Conservation (phyloP, 768 basidiomycete genomes). For the Phaeolepiota aurea region DNA sequence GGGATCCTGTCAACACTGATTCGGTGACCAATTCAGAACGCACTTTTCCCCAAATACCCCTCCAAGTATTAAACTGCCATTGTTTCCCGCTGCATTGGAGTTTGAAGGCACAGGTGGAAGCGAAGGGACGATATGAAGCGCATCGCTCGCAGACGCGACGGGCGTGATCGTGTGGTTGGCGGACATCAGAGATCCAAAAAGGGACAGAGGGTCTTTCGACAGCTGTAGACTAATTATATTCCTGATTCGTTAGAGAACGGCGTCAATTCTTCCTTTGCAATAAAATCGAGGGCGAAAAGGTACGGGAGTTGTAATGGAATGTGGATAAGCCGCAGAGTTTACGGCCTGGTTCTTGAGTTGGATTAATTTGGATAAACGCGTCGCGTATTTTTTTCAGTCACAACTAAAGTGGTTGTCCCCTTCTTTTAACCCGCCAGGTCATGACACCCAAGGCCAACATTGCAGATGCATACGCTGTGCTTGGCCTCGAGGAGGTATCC, state of each 20-base stretch:
- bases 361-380: constrained; percentile 11
- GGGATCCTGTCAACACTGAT: constrained; percentile 8
- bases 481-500: constrained; percentile 49
- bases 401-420: constrained; percentile 6
- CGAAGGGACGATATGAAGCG: not conserved
- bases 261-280: too few relatives aligned
- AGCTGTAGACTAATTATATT: not conserved
- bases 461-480: constrained; percentile 26
- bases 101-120: not conserved
- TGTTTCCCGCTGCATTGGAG: constrained; percentile 7
- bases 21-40: constrained; percentile 28
- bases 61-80: constrained; percentile 23
- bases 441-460: constrained; percentile 9
- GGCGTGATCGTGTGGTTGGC: constrained; percentile 1
- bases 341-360: too few relatives aligned
- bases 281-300: too few relatives aligned
- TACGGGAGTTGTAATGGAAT: too few relatives aligned
- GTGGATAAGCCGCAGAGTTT: too few relatives aligned
- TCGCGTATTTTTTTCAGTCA: constrained; percentile 8
- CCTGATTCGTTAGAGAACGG: too few relatives aligned
- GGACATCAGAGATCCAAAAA: constrained; percentile 1
- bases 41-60: constrained; percentile 58
- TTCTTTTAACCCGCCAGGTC: constrained; percentile 3
- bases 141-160: not conserved
- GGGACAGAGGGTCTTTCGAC: not conserved